Conservation (phyloP, 345 rosid genomes). For the Theobroma cacao region DNA sequence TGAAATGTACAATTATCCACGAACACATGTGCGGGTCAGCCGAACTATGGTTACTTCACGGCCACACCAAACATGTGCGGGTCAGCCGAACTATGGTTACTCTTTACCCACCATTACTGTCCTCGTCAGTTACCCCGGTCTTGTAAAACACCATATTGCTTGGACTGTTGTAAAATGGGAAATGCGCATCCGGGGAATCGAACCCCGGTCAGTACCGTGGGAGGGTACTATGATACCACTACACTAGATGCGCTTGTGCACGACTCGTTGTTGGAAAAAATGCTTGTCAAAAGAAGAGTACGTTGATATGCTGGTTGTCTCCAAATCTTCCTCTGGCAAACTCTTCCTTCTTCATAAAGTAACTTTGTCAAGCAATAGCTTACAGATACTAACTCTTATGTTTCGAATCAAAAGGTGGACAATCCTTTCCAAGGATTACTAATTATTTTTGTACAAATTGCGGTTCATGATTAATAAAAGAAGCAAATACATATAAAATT, state of each 20-base stretch:
- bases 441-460: background rate
- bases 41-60: too few relatives aligned
- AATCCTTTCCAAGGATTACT: background rate
- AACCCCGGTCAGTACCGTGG: conserved; percentile 97
- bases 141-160: too few relatives aligned
- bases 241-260: conserved; percentile 94
- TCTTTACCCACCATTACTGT: too few relatives aligned
- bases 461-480: background rate
- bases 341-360: background rate
- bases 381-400: background rate
- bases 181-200: conserved; percentile 95
- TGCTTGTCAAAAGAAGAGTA: too few relatives aligned
- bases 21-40: too few relatives aligned
- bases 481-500: background rate
- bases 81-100: too few relatives aligned
- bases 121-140: too few relatives aligned
- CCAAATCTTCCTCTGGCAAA: too few relatives aligned
- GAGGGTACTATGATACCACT: conserved; percentile 99
- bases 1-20: too few relatives aligned
- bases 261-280: too few relatives aligned
- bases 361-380: background rate
- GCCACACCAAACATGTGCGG: too few relatives aligned
- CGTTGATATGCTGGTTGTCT: background rate
- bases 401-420: background rate
- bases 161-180: too few relatives aligned